phyloP scores from a whole-genome alignment of 1,284 basidiomycete genomes.

The Boletellus dicymbophilus region DNA sequence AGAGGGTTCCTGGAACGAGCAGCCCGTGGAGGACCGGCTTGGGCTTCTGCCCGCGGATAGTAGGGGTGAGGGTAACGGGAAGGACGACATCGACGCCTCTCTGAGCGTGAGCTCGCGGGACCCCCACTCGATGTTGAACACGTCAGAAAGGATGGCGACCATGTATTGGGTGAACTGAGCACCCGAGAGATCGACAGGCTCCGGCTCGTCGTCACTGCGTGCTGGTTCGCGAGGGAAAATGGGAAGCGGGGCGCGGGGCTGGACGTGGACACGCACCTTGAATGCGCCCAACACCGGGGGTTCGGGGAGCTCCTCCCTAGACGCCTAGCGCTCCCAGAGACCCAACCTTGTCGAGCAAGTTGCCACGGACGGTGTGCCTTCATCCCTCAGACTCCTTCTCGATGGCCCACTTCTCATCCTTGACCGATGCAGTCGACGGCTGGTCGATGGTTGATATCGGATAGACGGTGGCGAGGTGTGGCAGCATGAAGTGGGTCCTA shows the following conservation, averaged over 20 bases:
- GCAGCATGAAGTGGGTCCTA: conserved; percentile 85
- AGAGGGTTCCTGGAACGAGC: conserved; percentile 80
- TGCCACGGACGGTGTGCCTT: conserved; percentile 58
- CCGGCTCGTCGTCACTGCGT: too few relatives aligned
- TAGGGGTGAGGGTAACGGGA: neutral
- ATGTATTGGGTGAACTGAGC: conserved; percentile 71
- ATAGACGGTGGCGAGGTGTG: conserved; percentile 81
- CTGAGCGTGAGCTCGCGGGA: conserved; percentile 79
- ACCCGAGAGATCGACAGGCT: conserved; percentile 77
- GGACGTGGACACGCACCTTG: conserved; percentile 65
- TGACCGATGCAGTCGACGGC: conserved; percentile 72
- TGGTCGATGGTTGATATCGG: conserved; percentile 82
- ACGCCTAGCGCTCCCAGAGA: conserved; percentile 79
- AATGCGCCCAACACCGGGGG: conserved; percentile 68
- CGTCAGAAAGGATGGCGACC: conserved; percentile 83
- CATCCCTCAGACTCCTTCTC: conserved; percentile 66
- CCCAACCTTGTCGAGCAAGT: conserved; percentile 65
- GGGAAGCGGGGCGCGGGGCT: too few relatives aligned
- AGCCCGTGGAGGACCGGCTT: conserved; percentile 92
- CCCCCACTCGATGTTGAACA: conserved; percentile 90
- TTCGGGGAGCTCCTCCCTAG: conserved; percentile 73
- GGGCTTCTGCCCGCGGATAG: conserved; percentile 60
- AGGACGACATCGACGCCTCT: conserved; percentile 39
- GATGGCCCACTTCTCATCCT: conserved; percentile 71
- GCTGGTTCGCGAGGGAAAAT: too few relatives aligned